Base-by-base conservation (phyloP, 805 yeast species). In the Pichia cephalocereana region DNA sequence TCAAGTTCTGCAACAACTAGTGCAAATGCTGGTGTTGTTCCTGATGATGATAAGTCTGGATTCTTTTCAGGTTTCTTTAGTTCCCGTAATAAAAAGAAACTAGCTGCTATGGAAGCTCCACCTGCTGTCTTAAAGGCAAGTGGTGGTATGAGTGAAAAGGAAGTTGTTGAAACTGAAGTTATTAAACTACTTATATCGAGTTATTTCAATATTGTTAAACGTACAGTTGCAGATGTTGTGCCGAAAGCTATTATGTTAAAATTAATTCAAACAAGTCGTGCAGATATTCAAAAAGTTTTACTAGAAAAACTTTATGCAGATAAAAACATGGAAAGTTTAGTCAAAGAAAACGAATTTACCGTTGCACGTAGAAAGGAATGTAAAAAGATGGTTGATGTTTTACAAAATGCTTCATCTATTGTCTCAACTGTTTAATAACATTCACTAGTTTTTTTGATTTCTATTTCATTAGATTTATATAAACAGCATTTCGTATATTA, bases 221-320 rank as follows among this genome's bases (percentile, higher is more conserved):
- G 96, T 64, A 87, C 97, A 1, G 83, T 93, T 58, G 84, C 95
- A 19, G 99, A 93, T 64, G 72, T 90, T 60, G 83, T 93, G 57
- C 99, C 99, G 57, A 93, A 93, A 70, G 95, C 97, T 4, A 78
- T 93, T 54, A 89, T 90, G 95, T 75, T 91, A 60, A 90, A 91
- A 67, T 76, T 93, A 64, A 91, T 93, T 59, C 82, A 82, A 53
- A 77, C 76, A 60, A 83, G 95, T 39, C 88, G 86, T 71, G 82
- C 79, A 48, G 95, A 87, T 58, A 85, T 93, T 59, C 99, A 95
- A 70, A 86, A 82, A 64, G 95, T 86, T 56, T 74, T 93, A 54
- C 73, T 93, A 55, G 95, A 86, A 68, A 86, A 86, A 67, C 73
- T 93, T 52, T 93, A 91, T 68, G 82, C 83, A 53, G 76, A 82